Conservation (phyloP, 257 asterid species). For the Osmanthus fragrans region DNA sequence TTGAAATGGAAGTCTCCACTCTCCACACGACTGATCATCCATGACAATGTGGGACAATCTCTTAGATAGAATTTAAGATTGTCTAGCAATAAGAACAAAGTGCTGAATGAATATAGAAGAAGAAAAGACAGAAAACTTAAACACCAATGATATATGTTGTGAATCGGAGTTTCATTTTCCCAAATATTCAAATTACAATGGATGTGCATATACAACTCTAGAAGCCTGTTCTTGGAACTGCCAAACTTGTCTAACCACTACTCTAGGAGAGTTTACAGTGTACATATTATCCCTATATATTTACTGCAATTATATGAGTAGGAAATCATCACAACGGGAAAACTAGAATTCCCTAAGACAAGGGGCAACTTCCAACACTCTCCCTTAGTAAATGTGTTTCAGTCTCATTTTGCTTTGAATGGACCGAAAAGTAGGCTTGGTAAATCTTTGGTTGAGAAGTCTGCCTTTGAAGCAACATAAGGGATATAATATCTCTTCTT, state of each 20-base stretch:
- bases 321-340: not conserved
- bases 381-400: not conserved
- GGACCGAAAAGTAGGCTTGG: not conserved
- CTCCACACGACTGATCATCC: not conserved
- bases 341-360: not conserved
- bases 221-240: not conserved
- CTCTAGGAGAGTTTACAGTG: not conserved
- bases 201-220: not conserved
- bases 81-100: not conserved
- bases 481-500: not conserved
- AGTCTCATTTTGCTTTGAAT: not conserved
- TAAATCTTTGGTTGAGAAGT: not conserved
- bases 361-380: not conserved
- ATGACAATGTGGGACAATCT: not conserved
- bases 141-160: not conserved
- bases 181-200: not conserved
- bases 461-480: not conserved
- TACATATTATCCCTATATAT: not conserved
- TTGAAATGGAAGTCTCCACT: slow-evolving; percentile 7
- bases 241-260: not conserved
- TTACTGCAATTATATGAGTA: not conserved
- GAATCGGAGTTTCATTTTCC: not conserved
- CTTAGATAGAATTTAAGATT: not conserved
- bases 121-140: not conserved
- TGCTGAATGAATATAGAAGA: not conserved